phyloP scores from a whole-genome alignment of 495 filamentous ascomycete genomes.

The Penicillium robsamsonii region DNA sequence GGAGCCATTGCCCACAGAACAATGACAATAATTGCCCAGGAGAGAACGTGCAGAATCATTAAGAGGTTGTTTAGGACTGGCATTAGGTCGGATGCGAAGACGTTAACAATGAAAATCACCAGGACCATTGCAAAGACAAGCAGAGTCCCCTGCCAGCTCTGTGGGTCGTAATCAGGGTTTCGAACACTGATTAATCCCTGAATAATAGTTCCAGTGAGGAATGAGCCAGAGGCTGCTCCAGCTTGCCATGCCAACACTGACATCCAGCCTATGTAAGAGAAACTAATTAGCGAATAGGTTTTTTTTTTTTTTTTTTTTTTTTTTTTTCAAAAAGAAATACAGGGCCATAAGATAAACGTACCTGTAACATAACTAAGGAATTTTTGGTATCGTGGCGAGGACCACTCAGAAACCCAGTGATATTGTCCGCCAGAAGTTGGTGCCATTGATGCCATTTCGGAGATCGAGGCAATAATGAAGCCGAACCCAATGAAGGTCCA shows the following conservation, averaged over 20 bases:
- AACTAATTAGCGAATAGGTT: neutral
- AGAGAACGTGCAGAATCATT: conserved; percentile 39
- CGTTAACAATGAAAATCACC: conserved; percentile 41
- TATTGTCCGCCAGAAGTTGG: conserved; percentile 43
- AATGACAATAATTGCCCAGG: conserved; percentile 33
- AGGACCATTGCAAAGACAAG: conserved; percentile 43
- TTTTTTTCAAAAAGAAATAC: no score
- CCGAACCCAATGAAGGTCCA: conserved; percentile 35
- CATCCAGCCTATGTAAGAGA: conserved; percentile 38
- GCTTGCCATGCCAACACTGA: conserved; percentile 44
- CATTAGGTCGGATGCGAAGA: conserved; percentile 33
- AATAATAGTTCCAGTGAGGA: conserved; percentile 45
- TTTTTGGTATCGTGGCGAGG: conserved; percentile 39
- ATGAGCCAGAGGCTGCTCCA: conserved; percentile 33
- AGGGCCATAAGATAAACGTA: neutral
- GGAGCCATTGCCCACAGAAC: conserved; percentile 42
- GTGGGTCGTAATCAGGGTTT: conserved; percentile 31
- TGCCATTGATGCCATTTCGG: conserved; percentile 43
- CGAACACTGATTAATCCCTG: conserved; percentile 41
- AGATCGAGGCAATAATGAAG: conserved; percentile 33
- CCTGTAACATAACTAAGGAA: conserved; percentile 48
- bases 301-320: no score
- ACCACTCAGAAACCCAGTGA: conserved; percentile 52
- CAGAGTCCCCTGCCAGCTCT: conserved; percentile 43
- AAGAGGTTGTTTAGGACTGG: conserved; percentile 38